Conservation (phyloP, 2,329 filamentous ascomycete species). For the Talaromyces sp. region DNA sequence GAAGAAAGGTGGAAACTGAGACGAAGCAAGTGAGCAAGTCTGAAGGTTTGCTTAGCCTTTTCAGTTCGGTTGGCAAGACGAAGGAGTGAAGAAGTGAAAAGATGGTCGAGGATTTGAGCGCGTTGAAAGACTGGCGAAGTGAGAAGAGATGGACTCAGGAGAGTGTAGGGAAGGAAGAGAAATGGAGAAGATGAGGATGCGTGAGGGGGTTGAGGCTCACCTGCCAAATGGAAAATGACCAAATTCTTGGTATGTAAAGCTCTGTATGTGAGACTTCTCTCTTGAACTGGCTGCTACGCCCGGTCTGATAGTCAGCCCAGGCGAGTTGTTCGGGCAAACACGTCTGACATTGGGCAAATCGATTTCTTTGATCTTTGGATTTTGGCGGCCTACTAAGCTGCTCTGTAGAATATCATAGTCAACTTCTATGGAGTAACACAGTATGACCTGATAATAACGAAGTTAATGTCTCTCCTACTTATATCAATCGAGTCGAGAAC, state of each 20-base stretch:
- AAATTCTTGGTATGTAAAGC: neutral
- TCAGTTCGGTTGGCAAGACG: neutral
- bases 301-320: neutral
- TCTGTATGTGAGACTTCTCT: neutral
- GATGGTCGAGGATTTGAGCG: neutral
- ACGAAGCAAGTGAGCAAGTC: neutral
- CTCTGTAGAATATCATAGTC: neutral
- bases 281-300: neutral
- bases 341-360: neutral
- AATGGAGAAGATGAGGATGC: neutral
- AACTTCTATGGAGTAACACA: neutral
- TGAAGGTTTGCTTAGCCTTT: neutral
- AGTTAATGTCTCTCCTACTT: neutral
- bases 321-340: neutral
- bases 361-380: neutral
- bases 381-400: neutral
- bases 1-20: neutral
- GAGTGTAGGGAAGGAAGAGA: neutral
- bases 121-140: neutral
- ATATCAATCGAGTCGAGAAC: neutral
- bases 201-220: neutral
- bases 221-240: too few relatives aligned
- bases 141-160: neutral
- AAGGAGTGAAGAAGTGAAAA: neutral
- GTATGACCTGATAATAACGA: neutral